A percentile compares a stretch with the other conserved stretches of the same genome.
These are phyloP conservation scores for Abortiporus biennis DNA, from an alignment of 1,284 basidiomycete genomes.

Conservation along the genomic window DNA sequence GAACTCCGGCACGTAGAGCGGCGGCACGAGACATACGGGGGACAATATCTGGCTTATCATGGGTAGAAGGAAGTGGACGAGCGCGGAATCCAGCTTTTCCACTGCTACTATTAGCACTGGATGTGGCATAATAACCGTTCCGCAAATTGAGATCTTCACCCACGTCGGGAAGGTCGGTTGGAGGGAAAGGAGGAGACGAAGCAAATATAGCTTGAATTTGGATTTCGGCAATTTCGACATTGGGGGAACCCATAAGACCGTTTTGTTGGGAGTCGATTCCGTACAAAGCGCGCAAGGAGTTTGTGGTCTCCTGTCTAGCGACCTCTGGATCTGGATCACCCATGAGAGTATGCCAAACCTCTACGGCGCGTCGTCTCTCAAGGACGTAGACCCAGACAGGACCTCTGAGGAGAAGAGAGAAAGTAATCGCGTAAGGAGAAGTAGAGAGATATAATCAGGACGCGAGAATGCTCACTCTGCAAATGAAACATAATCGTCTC, in stretches of 20 bases:
- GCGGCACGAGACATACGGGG: conserved; percentile 78
- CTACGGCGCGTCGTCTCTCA: conserved; percentile 69
- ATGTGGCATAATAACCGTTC: conserved; percentile 30
- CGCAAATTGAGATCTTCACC: conserved; percentile 26
- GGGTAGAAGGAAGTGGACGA: conserved; percentile 60
- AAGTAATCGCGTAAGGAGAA: conserved; percentile 1
- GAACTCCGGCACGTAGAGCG: conserved; percentile 59
- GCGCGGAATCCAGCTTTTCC: conserved; percentile 60
- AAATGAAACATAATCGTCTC: conserved; percentile 64
- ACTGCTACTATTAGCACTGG: conserved; percentile 16
- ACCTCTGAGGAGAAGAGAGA: conserved; percentile 38
- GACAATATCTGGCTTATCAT: conserved; percentile 56
- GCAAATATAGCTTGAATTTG: conserved; percentile 72
- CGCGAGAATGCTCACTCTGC: conserved; percentile 52
- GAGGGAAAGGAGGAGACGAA: conserved; percentile 71
- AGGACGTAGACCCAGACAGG: conserved; percentile 85
- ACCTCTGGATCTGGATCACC: conserved; percentile 53
- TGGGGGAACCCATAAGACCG: conserved; percentile 64
- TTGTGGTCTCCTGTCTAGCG: conserved; percentile 48
- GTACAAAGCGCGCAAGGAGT: conserved; percentile 64
- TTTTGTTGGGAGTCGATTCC: conserved; percentile 50
- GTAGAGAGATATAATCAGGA: neutral
- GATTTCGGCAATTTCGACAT: conserved; percentile 58
- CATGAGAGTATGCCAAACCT: conserved; percentile 72
- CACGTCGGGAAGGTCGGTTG: conserved; percentile 52